Evolutionary conservation across 208 protist species (phyloP), one percentile per base, ranked within the genome.

Genomic region (Leishmania amazonensis): DNA sequence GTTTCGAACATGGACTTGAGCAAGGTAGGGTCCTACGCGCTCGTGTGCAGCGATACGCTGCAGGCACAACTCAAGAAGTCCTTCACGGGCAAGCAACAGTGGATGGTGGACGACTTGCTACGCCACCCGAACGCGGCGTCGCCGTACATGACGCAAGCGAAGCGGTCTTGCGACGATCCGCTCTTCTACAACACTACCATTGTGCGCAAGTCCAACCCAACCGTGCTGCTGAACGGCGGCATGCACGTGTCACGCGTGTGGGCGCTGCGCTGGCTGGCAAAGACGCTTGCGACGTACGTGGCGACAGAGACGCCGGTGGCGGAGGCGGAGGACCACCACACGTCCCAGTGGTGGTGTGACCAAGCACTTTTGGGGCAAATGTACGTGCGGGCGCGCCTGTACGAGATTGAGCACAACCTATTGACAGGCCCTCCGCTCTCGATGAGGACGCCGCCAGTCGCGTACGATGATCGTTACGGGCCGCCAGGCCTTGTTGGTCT

Each of bases 221-320:
- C 71, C n/a, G 71, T 53, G 4, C 40, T 86, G 45, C 71, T 88
- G 42, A 88, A 85, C 70, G 79, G 81, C 42, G 85, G 85, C 57
- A 76, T 84, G 75, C 73, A 86, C 57, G 71, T 88, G 17, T 79
- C 85, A 45, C 85, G 85, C 9, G 85, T 86, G 75, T 88, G 85
- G 85, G 85, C 76, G 38, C 78, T 86, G 58, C 76, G 80, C 67
- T 40, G 64, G 47, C 65, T 88, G 53, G 79, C 75, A 28, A 40
- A 62, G n/a, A 42, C 78, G 1, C 38, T 88, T 17, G 72, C 70
- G 54, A 38, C 45, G 40, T 88, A 83, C 81, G 11, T 64, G 45
- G 72, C n/a, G 57, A 54, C 45, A 35, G 81, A 88, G 42, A 74
- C 40, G 40, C 81, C 85, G 3, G 77, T 88, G 1, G 35, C 75